phyloP scores from a whole-genome alignment of 805 yeast genomes.

The Sungouiella blattae region DNA sequence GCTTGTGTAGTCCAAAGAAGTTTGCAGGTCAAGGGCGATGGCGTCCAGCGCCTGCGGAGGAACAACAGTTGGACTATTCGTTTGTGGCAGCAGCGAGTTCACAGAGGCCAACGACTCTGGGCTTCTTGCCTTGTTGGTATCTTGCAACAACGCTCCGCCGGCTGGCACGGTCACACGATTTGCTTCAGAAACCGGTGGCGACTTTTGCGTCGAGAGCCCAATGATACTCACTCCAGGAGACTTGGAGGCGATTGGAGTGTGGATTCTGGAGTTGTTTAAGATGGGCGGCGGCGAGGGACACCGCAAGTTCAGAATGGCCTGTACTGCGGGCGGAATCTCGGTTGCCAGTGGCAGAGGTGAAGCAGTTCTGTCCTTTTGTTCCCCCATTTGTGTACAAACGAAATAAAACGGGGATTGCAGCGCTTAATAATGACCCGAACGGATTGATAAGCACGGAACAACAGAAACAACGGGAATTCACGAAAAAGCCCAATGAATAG shows the following conservation, averaged over 20 bases:
- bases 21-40: neutral
- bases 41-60: slow-evolving; percentile 1
- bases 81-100: neutral
- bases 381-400: too few relatives aligned
- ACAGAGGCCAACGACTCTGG: neutral
- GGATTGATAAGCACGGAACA: too few relatives aligned
- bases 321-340: slow-evolving; percentile 45
- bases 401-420: too few relatives aligned
- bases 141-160: slow-evolving; percentile 43
- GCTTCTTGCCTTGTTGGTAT: slow-evolving; percentile 2
- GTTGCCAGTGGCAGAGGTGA: slow-evolving; percentile 4
- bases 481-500: too few relatives aligned
- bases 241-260: neutral
- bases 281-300: slow-evolving; percentile 78
- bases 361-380: too few relatives aligned
- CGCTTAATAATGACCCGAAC: too few relatives aligned
- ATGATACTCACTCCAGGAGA: too few relatives aligned
- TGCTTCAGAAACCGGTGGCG: slow-evolving; percentile 2
- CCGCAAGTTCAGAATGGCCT: slow-evolving; percentile 56
- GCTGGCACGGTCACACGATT: slow-evolving; percentile 32
- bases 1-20: slow-evolving; percentile 20
- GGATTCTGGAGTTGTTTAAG: slow-evolving; percentile 25
- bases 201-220: neutral
- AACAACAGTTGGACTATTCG: neutral
- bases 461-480: too few relatives aligned